A percentile compares a stretch with the other conserved stretches of the same genome.
Evolutionary conservation across 768 basidiomycete species (phyloP).

Genomic region (Calvatia gigantea): DNA sequence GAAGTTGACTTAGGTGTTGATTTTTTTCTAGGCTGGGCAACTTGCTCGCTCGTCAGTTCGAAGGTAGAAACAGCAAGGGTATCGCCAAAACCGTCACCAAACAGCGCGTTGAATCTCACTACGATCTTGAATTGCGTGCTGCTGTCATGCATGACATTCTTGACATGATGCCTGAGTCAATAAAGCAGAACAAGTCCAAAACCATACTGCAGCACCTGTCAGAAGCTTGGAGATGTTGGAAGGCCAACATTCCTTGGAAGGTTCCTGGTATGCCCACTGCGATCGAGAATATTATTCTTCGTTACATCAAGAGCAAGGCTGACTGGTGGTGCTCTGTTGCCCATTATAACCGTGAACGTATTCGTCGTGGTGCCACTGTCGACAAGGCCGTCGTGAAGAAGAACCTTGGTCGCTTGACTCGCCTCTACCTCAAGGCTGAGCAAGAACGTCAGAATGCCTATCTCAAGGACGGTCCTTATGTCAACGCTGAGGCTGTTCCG

Average conservation of each 20-base stretch:
- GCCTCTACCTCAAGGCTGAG: constrained; percentile 97
- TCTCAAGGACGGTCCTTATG: constrained; percentile 98
- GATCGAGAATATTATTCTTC: constrained; percentile 97
- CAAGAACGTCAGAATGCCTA: constrained; percentile 99
- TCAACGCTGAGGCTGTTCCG: constrained; percentile 97
- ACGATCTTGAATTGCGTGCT: constrained; percentile 93
- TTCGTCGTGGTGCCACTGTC: constrained; percentile 93
- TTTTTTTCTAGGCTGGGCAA: constrained; percentile 70
- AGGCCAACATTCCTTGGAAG: constrained; percentile 98
- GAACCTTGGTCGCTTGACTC: constrained; percentile 96
- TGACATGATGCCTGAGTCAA: constrained; percentile 99
- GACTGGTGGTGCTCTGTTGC: constrained; percentile 99
- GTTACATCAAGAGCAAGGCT: constrained; percentile 99
- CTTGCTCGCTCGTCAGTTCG: constrained; percentile 95
- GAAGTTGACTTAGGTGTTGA: neutral
- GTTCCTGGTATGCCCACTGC: constrained; percentile 99
- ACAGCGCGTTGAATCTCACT: constrained; percentile 98
- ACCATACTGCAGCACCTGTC: constrained; percentile 97
- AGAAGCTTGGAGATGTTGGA: constrained; percentile 98
- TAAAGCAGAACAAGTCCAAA: constrained; percentile 99
- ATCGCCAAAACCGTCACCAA: constrained; percentile 98
- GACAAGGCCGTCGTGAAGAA: constrained; percentile 99
- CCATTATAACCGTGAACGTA: constrained; percentile 97
- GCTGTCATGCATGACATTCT: constrained; percentile 99
- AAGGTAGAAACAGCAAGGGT: constrained; percentile 95